Conservation (phyloP, 441 rosid species). For the Jatropha multifida region DNA sequence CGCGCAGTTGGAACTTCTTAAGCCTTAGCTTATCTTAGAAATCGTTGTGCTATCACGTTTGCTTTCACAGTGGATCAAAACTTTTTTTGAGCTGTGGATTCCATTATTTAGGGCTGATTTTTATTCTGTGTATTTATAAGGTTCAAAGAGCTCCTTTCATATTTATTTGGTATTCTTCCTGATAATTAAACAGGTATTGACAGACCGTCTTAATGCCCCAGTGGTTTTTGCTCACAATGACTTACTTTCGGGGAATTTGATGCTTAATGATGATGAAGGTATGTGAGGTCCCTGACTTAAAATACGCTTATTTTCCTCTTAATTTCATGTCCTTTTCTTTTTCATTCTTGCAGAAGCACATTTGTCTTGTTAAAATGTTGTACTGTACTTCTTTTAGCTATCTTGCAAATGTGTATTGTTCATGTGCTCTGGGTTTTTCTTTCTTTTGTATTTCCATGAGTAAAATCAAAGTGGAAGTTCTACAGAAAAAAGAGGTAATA, state of each 20-base stretch:
- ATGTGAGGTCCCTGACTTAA: constrained; percentile 4
- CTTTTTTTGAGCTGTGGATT: constrained; percentile 3
- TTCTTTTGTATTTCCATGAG: not conserved
- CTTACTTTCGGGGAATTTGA: constrained; percentile 91
- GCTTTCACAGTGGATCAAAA: not conserved
- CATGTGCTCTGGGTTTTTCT: not conserved
- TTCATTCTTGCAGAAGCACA: not conserved
- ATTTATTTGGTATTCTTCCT: constrained; percentile 29
- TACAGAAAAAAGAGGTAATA: not conserved
- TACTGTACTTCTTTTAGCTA: not conserved
- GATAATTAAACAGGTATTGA: constrained; percentile 75
- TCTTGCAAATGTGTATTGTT: not conserved
- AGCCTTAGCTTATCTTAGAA: not conserved
- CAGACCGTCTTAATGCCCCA: constrained; percentile 67
- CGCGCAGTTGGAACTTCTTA: not conserved
- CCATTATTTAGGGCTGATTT: constrained; percentile 13
- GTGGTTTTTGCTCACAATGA: constrained; percentile 95
- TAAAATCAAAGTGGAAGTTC: not conserved
- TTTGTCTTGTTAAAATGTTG: not conserved
- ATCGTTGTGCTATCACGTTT: not conserved
- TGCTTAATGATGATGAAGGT: constrained; percentile 92
- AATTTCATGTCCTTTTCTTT: not conserved
- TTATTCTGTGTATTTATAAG: constrained; percentile 12
- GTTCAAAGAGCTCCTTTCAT: constrained; percentile 16
- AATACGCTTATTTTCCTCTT: not conserved